Conservation (phyloP, 495 filamentous ascomycete genomes). For the Hyaloscypha finlandica region DNA sequence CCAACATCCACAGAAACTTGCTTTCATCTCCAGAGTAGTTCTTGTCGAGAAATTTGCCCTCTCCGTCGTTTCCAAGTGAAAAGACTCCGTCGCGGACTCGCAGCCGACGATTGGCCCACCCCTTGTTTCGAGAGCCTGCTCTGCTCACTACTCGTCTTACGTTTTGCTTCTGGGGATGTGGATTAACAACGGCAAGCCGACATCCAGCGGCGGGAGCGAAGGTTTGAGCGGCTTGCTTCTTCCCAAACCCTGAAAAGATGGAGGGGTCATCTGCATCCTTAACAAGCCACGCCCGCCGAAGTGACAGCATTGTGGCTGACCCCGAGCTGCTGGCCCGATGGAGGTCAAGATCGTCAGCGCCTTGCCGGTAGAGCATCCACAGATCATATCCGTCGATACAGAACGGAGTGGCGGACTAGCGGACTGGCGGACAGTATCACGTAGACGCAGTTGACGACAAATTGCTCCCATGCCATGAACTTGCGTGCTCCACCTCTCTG, state of each 20-base stretch:
- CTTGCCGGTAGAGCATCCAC: neutral
- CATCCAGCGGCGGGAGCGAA: neutral
- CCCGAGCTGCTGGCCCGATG: neutral
- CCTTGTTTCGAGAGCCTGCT: neutral
- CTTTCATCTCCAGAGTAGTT: neutral
- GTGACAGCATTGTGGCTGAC: slow-evolving; percentile 15
- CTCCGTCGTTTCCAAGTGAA: too few species aligned
- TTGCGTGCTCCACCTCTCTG: neutral
- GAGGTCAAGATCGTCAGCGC: neutral
- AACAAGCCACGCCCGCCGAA: neutral
- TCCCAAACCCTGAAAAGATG: slow-evolving; percentile 2
- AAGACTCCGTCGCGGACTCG: too few species aligned
- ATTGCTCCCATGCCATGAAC: neutral
- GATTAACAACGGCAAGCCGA: neutral
- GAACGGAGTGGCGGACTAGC: neutral
- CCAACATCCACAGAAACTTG: neutral
- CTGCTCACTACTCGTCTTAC: neutral
- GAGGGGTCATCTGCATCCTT: slow-evolving; percentile 12
- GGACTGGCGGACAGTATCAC: too few species aligned
- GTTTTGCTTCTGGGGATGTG: neutral
- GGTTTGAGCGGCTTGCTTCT: slow-evolving; percentile 12
- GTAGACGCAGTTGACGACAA: neutral
- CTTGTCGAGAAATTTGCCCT: neutral
- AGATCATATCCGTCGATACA: neutral
- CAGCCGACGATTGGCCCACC: neutral